A percentile compares a stretch with the other conserved stretches of the same genome.
These are phyloP conservation scores for Botrytis paeoniae DNA, from an alignment of 2,329 filamentous ascomycete genomes.

Conservation along the genomic window DNA sequence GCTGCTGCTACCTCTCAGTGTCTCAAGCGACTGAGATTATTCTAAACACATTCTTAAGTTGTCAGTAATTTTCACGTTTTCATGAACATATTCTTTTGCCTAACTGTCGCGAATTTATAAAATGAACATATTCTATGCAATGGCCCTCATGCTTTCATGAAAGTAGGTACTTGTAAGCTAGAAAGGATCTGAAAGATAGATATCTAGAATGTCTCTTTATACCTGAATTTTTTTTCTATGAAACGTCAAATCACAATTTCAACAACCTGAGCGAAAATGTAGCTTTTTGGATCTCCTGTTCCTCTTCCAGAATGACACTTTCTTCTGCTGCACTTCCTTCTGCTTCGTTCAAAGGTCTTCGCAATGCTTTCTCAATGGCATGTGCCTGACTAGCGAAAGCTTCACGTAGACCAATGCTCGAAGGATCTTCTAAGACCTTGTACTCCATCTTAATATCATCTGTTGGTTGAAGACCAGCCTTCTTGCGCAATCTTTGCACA, in stretches of 20 bases:
- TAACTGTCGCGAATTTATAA: neutral
- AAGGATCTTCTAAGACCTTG: conserved; percentile 73
- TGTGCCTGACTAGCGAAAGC: conserved; percentile 66
- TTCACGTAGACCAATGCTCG: conserved; percentile 67
- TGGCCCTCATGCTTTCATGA: neutral
- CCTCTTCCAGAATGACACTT: conserved; percentile 72
- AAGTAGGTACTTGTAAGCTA: neutral
- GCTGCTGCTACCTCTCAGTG: no score
- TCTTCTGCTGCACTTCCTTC: conserved; percentile 35
- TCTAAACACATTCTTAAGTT: neutral
- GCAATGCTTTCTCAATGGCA: conserved; percentile 72
- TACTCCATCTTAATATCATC: conserved; percentile 98
- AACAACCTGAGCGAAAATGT: conserved; percentile 74
- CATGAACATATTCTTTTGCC: neutral
- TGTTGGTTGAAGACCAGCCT: conserved; percentile 83
- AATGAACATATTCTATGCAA: neutral
- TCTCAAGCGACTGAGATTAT: neutral
- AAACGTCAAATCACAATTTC: conserved; percentile 54
- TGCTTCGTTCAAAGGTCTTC: conserved; percentile 53
- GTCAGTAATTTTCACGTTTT: neutral
- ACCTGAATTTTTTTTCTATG: neutral
- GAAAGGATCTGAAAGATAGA: no score
- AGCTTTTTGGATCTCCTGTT: conserved; percentile 81
- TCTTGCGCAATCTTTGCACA: conserved; percentile 89
- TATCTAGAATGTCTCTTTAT: conserved; percentile 12